Percentiles rank a stretch among this genome's conserved stretches.
These are phyloP conservation scores for Bidens hawaiensis DNA, from an alignment of 140 eudicot species.

Conservation along the genomic window DNA sequence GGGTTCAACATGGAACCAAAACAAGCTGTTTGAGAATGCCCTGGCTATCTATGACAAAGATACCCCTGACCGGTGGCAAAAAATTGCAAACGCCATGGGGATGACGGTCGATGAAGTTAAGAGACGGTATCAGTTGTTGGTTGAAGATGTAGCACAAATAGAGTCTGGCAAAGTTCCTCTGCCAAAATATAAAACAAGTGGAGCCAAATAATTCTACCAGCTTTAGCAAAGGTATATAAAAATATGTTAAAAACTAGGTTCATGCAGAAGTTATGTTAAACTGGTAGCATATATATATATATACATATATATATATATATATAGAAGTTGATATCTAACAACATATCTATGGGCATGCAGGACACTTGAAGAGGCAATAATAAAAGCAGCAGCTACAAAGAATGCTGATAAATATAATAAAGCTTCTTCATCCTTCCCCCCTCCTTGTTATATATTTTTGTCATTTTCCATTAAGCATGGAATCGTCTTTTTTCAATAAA, in stretches of 20 bases:
- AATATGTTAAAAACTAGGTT: neutral
- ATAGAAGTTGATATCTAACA: neutral
- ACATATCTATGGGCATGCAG: neutral
- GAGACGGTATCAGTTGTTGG: conserved; percentile 34
- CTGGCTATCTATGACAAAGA: conserved; percentile 47
- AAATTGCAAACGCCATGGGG: conserved; percentile 42
- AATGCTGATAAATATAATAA: neutral
- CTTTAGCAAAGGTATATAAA: conserved; percentile 23
- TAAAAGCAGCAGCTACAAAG: neutral
- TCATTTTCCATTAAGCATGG: neutral
- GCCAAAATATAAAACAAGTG: conserved; percentile 35
- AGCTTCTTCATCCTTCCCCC: neutral
- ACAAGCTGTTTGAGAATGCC: conserved; percentile 48
- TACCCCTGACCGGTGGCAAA: conserved; percentile 62
- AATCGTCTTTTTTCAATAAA: neutral
- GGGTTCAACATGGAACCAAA: conserved; percentile 34
- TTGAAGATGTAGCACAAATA: conserved; percentile 40
- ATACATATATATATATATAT: no score
- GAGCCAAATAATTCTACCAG: conserved; percentile 25
- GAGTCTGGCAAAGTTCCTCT: conserved; percentile 48
- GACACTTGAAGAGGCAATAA: neutral
- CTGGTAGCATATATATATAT: no score
- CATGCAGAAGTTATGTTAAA: neutral
- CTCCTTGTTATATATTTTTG: neutral
- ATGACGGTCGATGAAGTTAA: conserved; percentile 44